These are phyloP conservation scores for Cladosporium oxysporum DNA, from an alignment of 2,329 filamentous ascomycete genomes.

Conservation along the genomic window DNA sequence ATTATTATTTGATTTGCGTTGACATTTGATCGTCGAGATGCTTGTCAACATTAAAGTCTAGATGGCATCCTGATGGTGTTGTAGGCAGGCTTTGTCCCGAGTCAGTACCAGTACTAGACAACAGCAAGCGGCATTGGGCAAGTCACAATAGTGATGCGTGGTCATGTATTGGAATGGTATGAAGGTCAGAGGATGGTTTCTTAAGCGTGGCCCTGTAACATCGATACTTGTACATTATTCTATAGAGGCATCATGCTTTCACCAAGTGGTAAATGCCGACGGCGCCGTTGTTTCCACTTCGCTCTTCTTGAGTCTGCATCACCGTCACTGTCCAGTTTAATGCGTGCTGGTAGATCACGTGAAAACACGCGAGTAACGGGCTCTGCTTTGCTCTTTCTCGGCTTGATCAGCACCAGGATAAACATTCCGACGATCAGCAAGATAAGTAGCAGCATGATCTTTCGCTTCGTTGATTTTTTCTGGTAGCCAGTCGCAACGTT, in stretches of 20 bases:
- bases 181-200: neutral
- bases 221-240: conserved; percentile 7
- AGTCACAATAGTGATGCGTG: neutral
- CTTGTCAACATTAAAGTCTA: too few species aligned
- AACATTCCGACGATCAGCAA: conserved; percentile 84
- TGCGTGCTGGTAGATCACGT: neutral
- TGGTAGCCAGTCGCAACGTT: conserved; percentile 87
- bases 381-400: conserved; percentile 50
- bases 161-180: neutral
- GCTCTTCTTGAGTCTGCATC: conserved; percentile 20
- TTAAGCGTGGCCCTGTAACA: neutral
- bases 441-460: conserved; percentile 85
- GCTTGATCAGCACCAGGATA: conserved; percentile 79
- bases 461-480: conserved; percentile 82
- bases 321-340: neutral
- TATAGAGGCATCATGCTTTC: conserved; percentile 15
- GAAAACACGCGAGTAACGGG: neutral
- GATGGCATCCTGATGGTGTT: too few species aligned
- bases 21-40: neutral
- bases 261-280: conserved; percentile 17
- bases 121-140: too few species aligned
- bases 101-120: too few species aligned
- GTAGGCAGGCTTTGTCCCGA: neutral
- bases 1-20: neutral
- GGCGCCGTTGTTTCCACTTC: conserved; percentile 30